A percentile compares a stretch with the other conserved stretches of the same genome.
Evolutionary conservation across 371 early-diverging fungal species (phyloP).

Genomic region (Mucor sp.): DNA sequence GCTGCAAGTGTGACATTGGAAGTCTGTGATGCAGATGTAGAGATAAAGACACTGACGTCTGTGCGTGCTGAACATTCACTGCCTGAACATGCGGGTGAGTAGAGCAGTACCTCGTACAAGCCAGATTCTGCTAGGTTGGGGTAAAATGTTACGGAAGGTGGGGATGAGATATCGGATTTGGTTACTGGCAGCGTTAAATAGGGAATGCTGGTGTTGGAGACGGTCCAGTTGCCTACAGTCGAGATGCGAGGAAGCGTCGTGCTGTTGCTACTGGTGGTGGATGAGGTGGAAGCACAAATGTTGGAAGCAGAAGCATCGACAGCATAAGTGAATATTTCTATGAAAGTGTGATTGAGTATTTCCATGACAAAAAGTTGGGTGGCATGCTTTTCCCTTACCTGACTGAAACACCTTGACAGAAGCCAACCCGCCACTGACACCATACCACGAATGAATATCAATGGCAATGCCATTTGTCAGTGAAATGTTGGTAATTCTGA

Average conservation of each 20-base stretch:
- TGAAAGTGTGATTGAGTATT: not conserved
- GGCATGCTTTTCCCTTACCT: constrained; percentile 43
- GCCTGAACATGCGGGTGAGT: constrained; percentile 61
- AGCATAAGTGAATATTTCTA: constrained; percentile 28
- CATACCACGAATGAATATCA: constrained; percentile 73
- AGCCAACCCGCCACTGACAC: constrained; percentile 72
- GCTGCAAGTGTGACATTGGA: constrained; percentile 35
- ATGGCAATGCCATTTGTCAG: constrained; percentile 60
- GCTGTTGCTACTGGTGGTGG: not conserved
- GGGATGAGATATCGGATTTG: not conserved
- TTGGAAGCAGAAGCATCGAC: constrained; percentile 33
- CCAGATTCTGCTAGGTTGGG: constrained; percentile 70
- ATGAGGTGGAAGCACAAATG: constrained; percentile 5
- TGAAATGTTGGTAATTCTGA: constrained; percentile 45
- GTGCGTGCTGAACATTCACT: constrained; percentile 52
- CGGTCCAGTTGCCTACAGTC: constrained; percentile 1
- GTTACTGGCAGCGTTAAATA: constrained; percentile 3
- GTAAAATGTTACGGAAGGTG: constrained; percentile 46
- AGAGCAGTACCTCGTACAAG: constrained; percentile 61
- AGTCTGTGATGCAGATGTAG: constrained; percentile 26
- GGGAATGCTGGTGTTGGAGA: not conserved
- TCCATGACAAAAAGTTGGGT: not conserved
- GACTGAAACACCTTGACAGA: constrained; percentile 71
- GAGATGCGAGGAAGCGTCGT: not conserved
- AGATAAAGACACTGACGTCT: constrained; percentile 37